Evolutionary conservation across 371 early-diverging fungal genomes (phyloP).

Genomic region (Mortierella sp.): DNA sequence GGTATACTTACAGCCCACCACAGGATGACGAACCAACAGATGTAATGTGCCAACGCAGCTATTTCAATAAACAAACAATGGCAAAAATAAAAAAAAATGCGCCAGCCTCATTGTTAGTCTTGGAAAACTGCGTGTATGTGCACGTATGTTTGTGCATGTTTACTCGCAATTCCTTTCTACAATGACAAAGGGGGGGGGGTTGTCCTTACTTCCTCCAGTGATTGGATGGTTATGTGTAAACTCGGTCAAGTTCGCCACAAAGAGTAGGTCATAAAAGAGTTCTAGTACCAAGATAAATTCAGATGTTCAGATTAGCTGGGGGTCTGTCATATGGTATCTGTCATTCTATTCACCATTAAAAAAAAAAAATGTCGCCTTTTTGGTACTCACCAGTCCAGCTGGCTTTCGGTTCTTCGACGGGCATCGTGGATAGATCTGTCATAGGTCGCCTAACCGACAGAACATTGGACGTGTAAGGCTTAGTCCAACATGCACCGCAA

Average conservation of each 20-base stretch:
- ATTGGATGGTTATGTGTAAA: constrained; percentile 70
- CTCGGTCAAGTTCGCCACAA: constrained; percentile 66
- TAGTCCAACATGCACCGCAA: neutral
- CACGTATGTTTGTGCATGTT: neutral
- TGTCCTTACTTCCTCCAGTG: constrained; percentile 53
- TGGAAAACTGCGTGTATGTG: neutral
- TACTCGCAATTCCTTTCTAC: too few relatives aligned
- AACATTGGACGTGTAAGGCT: neutral
- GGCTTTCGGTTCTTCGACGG: constrained; percentile 40
- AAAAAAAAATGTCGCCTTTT: neutral
- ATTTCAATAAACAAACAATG: neutral
- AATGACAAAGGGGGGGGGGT: too few relatives aligned
- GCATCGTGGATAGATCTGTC: constrained; percentile 28
- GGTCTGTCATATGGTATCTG: constrained; percentile 44
- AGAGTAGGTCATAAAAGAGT: constrained; percentile 68
- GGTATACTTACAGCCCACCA: constrained; percentile 70
- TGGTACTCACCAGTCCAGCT: constrained; percentile 32
- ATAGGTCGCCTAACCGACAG: constrained; percentile 14
- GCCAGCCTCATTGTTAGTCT: neutral
- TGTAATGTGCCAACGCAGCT: constrained; percentile 61
- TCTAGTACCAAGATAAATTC: constrained; percentile 34
- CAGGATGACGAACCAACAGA: constrained; percentile 67
- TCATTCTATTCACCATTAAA: too few relatives aligned
- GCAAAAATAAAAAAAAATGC: neutral
- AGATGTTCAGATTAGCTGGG: constrained; percentile 36